Evolutionary conservation across 2,329 filamentous ascomycete species (phyloP).

Genomic region (Alternaria brassicicola): DNA sequence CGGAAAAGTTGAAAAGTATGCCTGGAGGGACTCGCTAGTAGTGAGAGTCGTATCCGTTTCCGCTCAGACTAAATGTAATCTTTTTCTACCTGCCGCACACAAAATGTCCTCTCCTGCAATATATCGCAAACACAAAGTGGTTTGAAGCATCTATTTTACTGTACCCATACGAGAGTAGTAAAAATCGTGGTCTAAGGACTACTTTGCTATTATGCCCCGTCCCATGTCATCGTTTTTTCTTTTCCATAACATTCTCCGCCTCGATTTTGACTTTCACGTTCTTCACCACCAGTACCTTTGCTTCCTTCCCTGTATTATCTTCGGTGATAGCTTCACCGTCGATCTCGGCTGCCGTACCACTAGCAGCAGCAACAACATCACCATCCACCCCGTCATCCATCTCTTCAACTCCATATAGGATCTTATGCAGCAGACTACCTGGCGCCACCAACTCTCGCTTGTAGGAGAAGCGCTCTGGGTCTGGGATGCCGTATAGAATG

Average conservation of each 20-base stretch:
- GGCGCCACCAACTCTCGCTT: not conserved
- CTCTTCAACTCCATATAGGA: constrained; percentile 4
- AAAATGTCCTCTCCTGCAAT: not conserved
- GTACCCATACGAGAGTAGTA: no score
- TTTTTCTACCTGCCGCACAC: not conserved
- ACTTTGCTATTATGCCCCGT: not conserved
- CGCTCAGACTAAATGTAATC: no score
- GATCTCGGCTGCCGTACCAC: not conserved
- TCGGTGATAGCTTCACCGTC: not conserved
- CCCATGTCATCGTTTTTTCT: not conserved
- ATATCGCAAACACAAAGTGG: not conserved
- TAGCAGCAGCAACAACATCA: not conserved
- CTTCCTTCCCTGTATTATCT: not conserved
- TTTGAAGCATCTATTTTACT: not conserved
- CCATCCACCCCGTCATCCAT: not conserved
- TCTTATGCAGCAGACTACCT: not conserved
- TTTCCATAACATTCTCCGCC: not conserved
- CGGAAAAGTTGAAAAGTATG: no score
- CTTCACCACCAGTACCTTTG: not conserved
- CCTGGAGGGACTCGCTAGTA: no score
- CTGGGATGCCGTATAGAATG: constrained; percentile 20
- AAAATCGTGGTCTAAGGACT: not conserved
- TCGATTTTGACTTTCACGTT: not conserved
- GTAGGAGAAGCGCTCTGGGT: constrained; percentile 11
- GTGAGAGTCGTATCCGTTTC: no score